Evolutionary conservation across 345 rosid genomes (phyloP), one percentile per base, ranked within the genome.

Genomic region (Arabidopsis arenosa): DNA sequence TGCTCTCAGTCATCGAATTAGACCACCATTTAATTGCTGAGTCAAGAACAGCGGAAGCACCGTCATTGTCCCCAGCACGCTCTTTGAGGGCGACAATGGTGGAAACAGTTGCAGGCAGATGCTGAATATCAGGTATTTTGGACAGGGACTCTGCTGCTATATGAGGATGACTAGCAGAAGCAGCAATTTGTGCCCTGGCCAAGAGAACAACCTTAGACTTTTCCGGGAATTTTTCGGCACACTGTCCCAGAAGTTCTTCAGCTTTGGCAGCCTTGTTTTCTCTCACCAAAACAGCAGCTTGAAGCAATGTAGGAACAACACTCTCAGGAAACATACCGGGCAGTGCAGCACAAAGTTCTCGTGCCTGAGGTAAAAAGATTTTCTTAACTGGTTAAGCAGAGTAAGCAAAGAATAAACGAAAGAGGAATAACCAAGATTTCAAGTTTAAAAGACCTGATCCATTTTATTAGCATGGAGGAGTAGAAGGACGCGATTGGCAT

Each of bases 381-480:
- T 0, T 47, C 10, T 48, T 28, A 28, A 48, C 4, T 47, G 47
- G 72, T 77, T 6, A 77, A 65, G 9, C 21, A 52, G 9, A 17
- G 15, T 32, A 39, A 17, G 14, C 9, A 40, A 64, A 65, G 61
- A 63, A 55, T 15, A 73, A 59, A 68, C 17, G 1, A 56, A n/a
- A 58, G 11, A 35, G 23, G 58, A 53, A 60, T 21, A 66, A 41
- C 33, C 44, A 23, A 75, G 18, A 77, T 35, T 35, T 59, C 13
- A 72, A 17, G 60, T 21, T 18, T 13, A 12, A 58, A 47, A 35
- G 26, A 94, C 97, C 98, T 90, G 97, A 80, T 94, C 98, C 82
- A 94, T 77, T 86, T 94, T 94, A 80, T 92, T 94, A 21, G 97
- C 89, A 75, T 95, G 97, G 75, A 92, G 91, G 80, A 92, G 99